These are phyloP conservation scores for Candida schatavii DNA, from an alignment of 805 yeast genomes.

Conservation along the genomic window DNA sequence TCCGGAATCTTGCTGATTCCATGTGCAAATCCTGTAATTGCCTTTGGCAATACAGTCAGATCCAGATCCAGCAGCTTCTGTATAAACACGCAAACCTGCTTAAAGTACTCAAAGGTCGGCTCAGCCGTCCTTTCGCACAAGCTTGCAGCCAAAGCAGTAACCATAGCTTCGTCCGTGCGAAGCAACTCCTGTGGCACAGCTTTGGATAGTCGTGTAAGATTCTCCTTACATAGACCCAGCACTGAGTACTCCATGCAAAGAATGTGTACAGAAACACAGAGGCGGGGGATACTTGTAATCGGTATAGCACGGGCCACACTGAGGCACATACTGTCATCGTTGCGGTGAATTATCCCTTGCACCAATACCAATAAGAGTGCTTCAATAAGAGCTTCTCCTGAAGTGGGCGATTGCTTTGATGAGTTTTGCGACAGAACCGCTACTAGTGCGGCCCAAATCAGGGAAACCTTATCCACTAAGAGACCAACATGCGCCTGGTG, in stretches of 20 bases:
- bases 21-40: not conserved
- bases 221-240: not conserved
- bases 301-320: not conserved
- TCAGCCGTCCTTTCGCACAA: not conserved
- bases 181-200: not conserved
- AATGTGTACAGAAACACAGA: not conserved
- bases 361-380: constrained; percentile 3
- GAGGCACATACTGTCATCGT: not conserved
- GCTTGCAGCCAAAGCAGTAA: not conserved
- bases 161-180: not conserved
- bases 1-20: constrained; percentile 4
- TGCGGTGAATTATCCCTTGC: not conserved
- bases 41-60: not conserved
- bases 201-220: not conserved
- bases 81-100: not conserved
- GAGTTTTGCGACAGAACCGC: too few species aligned
- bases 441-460: not conserved
- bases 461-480: not conserved
- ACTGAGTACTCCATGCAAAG: not conserved
- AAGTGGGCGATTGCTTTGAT: too few species aligned
- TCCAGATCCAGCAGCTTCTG: not conserved
- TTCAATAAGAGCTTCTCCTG: constrained; percentile 1
- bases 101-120: not conserved
- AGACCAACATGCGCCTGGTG: not conserved
- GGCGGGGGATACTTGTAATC: not conserved